Base-by-base conservation (phyloP, 805 yeast genomes). In the Wickerhamiella brachini region DNA sequence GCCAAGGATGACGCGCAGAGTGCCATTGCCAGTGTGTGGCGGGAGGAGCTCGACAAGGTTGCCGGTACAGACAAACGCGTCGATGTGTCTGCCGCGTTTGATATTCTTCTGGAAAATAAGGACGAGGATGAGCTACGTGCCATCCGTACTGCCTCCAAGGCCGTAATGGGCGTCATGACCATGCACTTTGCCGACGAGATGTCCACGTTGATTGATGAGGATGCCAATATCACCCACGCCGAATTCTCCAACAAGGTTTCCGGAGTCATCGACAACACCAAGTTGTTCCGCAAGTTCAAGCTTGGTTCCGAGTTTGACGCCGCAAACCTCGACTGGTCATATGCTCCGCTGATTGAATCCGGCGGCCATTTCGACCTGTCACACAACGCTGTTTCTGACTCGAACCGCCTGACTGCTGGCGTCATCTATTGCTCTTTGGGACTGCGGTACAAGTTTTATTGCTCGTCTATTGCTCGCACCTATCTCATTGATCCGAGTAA, bases 161-260 rank as follows among this genome's bases (percentile, higher is more conserved):
- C 90, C 6, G 80, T 90, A 1, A 78, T 79, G 24, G 83, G 81
- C 44, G 76, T 89, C 72, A 83, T 89, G 85, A 56, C 66, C 17
- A 81, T 81, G 58, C 75, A 76, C 52, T 81, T 90, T 68, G 80
- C 88, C 42, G 87, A 89, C 62, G 94, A 88, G 63, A 85, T 90
- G 88, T 82, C 86, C 62, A 76, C 76, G 49, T 76, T 83, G 49
- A 85, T 90, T 34, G 97, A 90, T 66, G 95, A 88, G 61, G 97
- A 88, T 59, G 68, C 76, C 54, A 81, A 79, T 57, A 78, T 87
- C 42, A 70, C 90, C 31, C 87, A 90, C 66, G 70, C 78, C 4
- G 78, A 80, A 61, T 67, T 90, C 48, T 76, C 87, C 52, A 93
- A 86, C 56, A 76, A 74, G 61, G 74, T 90, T 49, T 95, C 88